Evolutionary conservation across 441 rosid species (phyloP), one percentile per base, ranked within the genome.

Genomic region (Erodium texanum): DNA sequence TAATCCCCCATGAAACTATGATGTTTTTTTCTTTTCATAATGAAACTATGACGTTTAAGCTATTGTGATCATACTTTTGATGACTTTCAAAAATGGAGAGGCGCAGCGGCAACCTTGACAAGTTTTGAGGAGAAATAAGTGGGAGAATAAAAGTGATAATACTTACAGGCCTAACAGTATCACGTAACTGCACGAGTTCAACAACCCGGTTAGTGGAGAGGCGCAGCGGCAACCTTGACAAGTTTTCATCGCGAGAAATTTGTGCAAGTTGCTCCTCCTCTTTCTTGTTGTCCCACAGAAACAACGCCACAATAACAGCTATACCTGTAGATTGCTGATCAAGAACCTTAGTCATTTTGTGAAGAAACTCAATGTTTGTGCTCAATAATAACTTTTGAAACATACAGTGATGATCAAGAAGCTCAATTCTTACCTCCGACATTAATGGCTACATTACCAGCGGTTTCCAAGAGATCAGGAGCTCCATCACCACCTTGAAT

Each of bases 221-320:
- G 74, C 88, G 85, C 77, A 88, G 78, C 2, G 97, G 99, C 81
- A 93, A 82, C 78, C 99, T 87, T 12, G 97, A 93, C 34, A 93
- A 85, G 70, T 92, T 90, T 78, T 93, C 96, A 68, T 91, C 84
- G 72, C 95, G 83, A 64, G 90, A 78, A 71, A 91, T 93, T 78
- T 90, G 93, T 66, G 83, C 87, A 79, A 90, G 84, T 79, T 93
- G 98, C 77, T 89, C 97, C 82, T 90, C 97, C 83, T 89, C 97
- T 82, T 83, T 89, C 83, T 87, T 93, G 72, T 88, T 91, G 81
- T 93, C 96, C 97, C 96, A 91, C 64, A 67, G 64, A 71, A 88
- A 82, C 72, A 91, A 74, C 62, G 89, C 83, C 81, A 86, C 89
- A 63, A 89, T 76, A 76, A 81, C 86, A 78, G 86, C 66, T 59